A percentile compares a stretch with the other conserved stretches of the same genome.
Evolutionary conservation across 2,329 filamentous ascomycete genomes (phyloP).

Genomic region (Diaporthe vaccinii): DNA sequence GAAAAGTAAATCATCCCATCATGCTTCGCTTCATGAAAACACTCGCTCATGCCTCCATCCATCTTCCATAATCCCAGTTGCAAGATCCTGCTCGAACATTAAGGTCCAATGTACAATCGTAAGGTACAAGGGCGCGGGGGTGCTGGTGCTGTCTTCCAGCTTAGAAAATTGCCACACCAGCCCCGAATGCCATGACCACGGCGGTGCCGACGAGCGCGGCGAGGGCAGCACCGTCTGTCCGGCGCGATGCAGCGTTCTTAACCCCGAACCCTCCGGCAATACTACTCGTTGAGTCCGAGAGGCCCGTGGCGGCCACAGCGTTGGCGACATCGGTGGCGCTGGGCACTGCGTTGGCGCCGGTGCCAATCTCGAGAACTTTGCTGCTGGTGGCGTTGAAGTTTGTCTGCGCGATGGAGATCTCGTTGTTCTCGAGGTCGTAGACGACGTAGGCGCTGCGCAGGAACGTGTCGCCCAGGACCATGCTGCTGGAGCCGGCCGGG

Average conservation of each 20-base stretch:
- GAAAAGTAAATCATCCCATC: slow-evolving; percentile 8
- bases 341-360: slow-evolving; percentile 64
- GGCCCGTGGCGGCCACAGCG: slow-evolving; percentile 63
- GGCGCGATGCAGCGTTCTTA: slow-evolving; percentile 26
- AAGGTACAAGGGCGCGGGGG: not conserved
- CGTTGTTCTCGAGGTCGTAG: slow-evolving; percentile 79
- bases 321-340: slow-evolving; percentile 65
- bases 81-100: not conserved
- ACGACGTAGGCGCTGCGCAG: slow-evolving; percentile 82
- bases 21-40: slow-evolving; percentile 27
- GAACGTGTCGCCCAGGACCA: slow-evolving; percentile 81
- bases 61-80: not conserved
- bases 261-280: slow-evolving; percentile 39
- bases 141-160: not conserved
- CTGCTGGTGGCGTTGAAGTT: slow-evolving; percentile 68
- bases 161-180: slow-evolving; percentile 24
- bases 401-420: slow-evolving; percentile 78
- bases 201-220: slow-evolving; percentile 13
- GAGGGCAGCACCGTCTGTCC: not conserved
- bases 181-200: slow-evolving; percentile 34
- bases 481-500: slow-evolving; percentile 67
- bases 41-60: not conserved
- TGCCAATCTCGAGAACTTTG: slow-evolving; percentile 68
- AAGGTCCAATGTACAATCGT: not conserved
- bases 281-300: slow-evolving; percentile 46